These are phyloP conservation scores for Senecio squalidus DNA, from an alignment of 140 eudicot species.

Conservation along the genomic window DNA sequence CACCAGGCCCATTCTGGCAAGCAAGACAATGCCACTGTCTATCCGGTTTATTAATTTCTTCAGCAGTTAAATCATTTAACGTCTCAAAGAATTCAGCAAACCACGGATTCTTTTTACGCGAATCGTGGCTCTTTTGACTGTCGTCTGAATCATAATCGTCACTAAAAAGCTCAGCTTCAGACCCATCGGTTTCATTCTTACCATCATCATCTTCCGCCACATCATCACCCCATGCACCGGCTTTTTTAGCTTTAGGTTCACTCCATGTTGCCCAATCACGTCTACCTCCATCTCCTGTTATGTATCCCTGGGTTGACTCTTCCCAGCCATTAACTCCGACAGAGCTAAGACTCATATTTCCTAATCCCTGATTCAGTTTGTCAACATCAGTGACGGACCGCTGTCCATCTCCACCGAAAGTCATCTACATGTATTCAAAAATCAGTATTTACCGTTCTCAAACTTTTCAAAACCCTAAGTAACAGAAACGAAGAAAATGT, in stretches of 20 bases:
- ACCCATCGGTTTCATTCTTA: constrained; percentile 4
- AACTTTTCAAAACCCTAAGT: background rate
- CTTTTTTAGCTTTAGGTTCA: constrained; percentile 24
- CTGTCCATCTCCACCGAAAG: constrained; percentile 30
- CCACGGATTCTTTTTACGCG: constrained; percentile 57
- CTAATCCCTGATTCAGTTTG: constrained; percentile 36
- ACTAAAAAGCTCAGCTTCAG: constrained; percentile 50
- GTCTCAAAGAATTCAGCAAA: constrained; percentile 42
- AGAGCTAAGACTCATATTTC: constrained; percentile 33
- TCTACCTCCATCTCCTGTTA: constrained; percentile 43
- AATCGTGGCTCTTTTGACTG: constrained; percentile 57
- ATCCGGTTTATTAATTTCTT: constrained; percentile 52
- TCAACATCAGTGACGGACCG: constrained; percentile 22
- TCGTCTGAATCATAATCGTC: constrained; percentile 77
- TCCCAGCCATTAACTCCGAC: constrained; percentile 56
- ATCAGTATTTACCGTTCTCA: background rate
- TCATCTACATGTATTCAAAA: constrained; percentile 36
- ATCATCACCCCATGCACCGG: constrained; percentile 19
- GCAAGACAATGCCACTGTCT: constrained; percentile 98
- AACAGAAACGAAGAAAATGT: background rate
- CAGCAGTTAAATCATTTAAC: constrained; percentile 43
- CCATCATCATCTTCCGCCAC: constrained; percentile 5
- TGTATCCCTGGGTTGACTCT: constrained; percentile 29
- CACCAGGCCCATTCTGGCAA: constrained; percentile 84
- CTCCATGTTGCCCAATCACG: constrained; percentile 31